Conservation (phyloP, 257 asterid genomes). For the Capsicum pubescens region DNA sequence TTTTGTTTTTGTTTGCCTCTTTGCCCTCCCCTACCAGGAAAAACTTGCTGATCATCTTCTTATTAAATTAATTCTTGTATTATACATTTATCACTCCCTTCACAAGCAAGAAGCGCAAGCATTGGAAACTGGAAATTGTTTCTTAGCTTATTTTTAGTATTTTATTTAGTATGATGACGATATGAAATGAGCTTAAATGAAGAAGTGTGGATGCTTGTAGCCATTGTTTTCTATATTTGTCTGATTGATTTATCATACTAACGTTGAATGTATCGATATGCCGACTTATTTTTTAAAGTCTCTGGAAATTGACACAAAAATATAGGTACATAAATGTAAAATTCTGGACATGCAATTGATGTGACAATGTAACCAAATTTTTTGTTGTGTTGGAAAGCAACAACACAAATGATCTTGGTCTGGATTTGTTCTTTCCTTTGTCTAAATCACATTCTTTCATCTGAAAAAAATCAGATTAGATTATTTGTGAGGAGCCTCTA, state of each 20-base stretch:
- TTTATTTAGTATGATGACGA: not conserved
- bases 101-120: slow-evolving; percentile 19
- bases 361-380: slow-evolving; percentile 18
- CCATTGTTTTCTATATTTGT: not conserved
- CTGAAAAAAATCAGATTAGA: not conserved
- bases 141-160: not conserved
- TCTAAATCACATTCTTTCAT: slow-evolving; percentile 2
- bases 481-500: not conserved
- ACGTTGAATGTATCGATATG: not conserved
- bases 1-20: slow-evolving; percentile 30
- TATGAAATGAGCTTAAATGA: not conserved
- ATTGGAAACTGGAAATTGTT: not conserved
- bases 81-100: slow-evolving; percentile 45
- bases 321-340: slow-evolving; percentile 14
- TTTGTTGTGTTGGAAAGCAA: slow-evolving; percentile 18
- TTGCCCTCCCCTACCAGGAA: slow-evolving; percentile 24
- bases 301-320: slow-evolving; percentile 6
- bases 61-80: slow-evolving; percentile 43
- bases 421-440: slow-evolving; percentile 25
- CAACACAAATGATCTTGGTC: slow-evolving; percentile 20
- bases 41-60: slow-evolving; percentile 24
- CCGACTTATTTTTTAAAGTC: not conserved
- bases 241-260: not conserved
- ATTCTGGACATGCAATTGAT: slow-evolving; percentile 20
- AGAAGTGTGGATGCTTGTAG: not conserved